These are phyloP conservation scores for Neostapfia colusana DNA, from an alignment of 176 grass and related monocot species.

Conservation along the genomic window DNA sequence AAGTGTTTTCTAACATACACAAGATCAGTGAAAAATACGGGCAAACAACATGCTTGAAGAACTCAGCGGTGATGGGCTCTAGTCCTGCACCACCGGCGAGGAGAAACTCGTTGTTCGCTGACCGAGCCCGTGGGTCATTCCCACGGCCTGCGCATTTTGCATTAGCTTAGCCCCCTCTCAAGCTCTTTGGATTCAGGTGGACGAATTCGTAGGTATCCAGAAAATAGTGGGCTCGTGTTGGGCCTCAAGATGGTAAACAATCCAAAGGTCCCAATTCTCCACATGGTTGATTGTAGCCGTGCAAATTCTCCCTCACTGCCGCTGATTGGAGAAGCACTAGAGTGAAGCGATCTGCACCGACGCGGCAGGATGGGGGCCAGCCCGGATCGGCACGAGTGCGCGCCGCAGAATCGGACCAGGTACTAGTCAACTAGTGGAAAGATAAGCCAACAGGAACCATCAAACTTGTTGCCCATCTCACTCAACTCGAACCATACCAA, in stretches of 20 bases:
- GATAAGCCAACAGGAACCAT: not conserved
- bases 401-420: not conserved
- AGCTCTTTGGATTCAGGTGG: too few species aligned
- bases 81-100: too few species aligned
- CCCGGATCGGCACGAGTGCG: too few species aligned
- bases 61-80: not conserved
- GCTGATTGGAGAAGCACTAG: too few species aligned
- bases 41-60: not conserved
- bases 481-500: not conserved
- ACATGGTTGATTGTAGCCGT: too few species aligned
- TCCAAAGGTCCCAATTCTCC: too few species aligned
- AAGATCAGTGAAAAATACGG: too few species aligned
- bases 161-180: too few species aligned
- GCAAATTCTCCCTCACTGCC: too few species aligned
- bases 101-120: not conserved
- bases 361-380: too few species aligned
- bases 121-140: not conserved
- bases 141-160: not conserved
- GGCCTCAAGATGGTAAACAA: not conserved
- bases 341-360: not conserved
- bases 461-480: not conserved
- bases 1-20: not conserved
- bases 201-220: too few species aligned
- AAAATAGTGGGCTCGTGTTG: not conserved
- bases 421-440: not conserved